Base-by-base conservation (phyloP, 306 rosid species). In the Glycyrrhiza uralensis region DNA sequence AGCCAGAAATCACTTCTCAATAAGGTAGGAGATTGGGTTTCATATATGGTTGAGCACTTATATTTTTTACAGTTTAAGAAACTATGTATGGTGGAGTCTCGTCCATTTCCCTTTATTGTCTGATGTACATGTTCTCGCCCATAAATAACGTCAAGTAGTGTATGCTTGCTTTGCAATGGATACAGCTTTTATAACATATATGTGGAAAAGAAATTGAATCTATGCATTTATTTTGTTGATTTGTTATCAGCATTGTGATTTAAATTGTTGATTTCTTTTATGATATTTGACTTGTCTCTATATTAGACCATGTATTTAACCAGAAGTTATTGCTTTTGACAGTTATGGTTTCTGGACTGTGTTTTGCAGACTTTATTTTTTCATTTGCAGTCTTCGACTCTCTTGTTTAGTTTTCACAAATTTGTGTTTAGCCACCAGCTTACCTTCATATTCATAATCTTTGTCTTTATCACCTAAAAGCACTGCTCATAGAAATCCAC, bases 1-100 rank as follows among this genome's bases (percentile, higher is more conserved):
- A 89, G 96, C 89, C 96, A 88, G 84, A 95, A 91, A 74, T 86
- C 96, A 26, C 87, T 86, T 79, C 89, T 93, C 50, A 90, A 90
- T 78, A 90, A 93, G 97, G 98, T 74, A 85, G 3, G 91, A 50
- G 45, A 33, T 22, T 52, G 46, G 23, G 30, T 32, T 46, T 69
- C 46, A 4, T 46, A 9, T 56, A 50, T 49, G 55, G 6, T 6
- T 35, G 22, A 22, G 62, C 24, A 22, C 52, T 67, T 49, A 9
- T 32, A 13, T 50, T 24, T n/a, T 20, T 51, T 35, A 18, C 45
- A 70, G 64, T 24, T 18, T 50, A 5, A n/a, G 49, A 12, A 69
- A 39, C 56, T 23, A 58, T 58, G 28, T 30, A 3, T 22, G 63
- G 62, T 62, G 8, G 67, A 52, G 4, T 19, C 20, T 30, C 1